Evolutionary conservation across 208 protist species (phyloP), one percentile per base, ranked within the genome.

Genomic region (Herpetomonas samuelpessoai): DNA sequence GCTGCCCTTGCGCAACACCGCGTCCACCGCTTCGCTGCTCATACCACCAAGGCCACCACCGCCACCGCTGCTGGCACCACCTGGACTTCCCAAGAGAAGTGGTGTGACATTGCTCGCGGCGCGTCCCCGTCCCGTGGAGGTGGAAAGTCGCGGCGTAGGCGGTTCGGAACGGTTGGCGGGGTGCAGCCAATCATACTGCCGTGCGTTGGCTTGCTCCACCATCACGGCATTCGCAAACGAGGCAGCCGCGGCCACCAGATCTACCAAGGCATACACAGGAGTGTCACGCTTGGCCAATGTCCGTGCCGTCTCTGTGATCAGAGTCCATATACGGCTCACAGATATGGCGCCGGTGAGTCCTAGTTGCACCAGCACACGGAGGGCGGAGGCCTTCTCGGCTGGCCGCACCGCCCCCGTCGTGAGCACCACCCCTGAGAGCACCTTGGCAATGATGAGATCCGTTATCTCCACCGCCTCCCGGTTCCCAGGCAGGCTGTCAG

Each of bases 361-460:
- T 14, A 54, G 50, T 18, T 7, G 14, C 4, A 65, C 57, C 9
- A 77, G 60, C 7, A 68, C 31, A 48, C 72, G 56, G 29, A 77
- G 59, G 0, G 71, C 54, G 4, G 64, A 39, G 9, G 65, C 65
- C 55, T 68, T 77, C 41, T 77, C 35, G 9, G 35, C 71, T n/a
- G 47, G 44, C 24, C 54, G 47, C 12, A 55, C 47, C 1, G 60
- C 55, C 12, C 60, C 62, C 26, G 55, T 53, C 25, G 54, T 21
- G 24, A 65, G 65, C 12, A 77, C 35, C 14, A 60, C 61, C 3
- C 18, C 30, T 6, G 44, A 38, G 2, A 77, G 60, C 6, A 72
- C 24, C 55, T 57, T 65, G 4, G 68, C 50, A 41, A 72, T 60
- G 0, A 65, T 54, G 35, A 77, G 39, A 18, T 72, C 58, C 22